phyloP scores from a whole-genome alignment of 164 flowering plant genomes.

The Vitis riparia region DNA sequence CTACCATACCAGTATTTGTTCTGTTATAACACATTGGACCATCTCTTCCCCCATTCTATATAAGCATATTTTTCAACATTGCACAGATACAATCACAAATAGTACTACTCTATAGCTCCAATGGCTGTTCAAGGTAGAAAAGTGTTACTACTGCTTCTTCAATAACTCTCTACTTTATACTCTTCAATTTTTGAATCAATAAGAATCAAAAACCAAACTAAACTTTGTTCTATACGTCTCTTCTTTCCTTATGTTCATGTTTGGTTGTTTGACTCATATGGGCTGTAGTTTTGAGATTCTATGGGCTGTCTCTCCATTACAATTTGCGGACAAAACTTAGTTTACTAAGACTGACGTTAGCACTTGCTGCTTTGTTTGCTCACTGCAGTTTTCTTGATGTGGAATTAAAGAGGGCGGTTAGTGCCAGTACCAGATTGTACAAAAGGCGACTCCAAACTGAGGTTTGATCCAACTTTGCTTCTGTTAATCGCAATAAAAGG shows the following conservation, averaged over 20 bases:
- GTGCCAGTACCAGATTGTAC: conserved; percentile 10
- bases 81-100: conserved; percentile 3
- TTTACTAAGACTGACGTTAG: conserved; percentile 39
- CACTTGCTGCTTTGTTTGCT: conserved; percentile 23
- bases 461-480: conserved; percentile 19
- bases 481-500: neutral
- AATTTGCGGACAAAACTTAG: conserved; percentile 23
- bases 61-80: conserved; percentile 17
- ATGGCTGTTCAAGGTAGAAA: conserved; percentile 20
- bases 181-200: conserved; percentile 5
- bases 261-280: conserved; percentile 1
- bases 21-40: conserved; percentile 22
- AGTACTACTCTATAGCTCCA: neutral
- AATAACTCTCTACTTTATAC: neutral
- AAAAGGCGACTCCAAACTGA: conserved; percentile 16
- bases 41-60: conserved; percentile 22
- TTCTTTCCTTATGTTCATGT: neutral
- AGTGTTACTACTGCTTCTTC: neutral
- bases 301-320: no score
- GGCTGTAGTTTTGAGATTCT: conserved; percentile 9
- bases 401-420: conserved; percentile 16
- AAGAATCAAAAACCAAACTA: neutral
- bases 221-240: neutral
- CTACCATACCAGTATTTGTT: conserved; percentile 6
- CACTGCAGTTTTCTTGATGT: conserved; percentile 28